Evolutionary conservation across 331 rosid species (phyloP), one percentile per base, ranked within the genome.

Genomic region (Pyrus hybrid): DNA sequence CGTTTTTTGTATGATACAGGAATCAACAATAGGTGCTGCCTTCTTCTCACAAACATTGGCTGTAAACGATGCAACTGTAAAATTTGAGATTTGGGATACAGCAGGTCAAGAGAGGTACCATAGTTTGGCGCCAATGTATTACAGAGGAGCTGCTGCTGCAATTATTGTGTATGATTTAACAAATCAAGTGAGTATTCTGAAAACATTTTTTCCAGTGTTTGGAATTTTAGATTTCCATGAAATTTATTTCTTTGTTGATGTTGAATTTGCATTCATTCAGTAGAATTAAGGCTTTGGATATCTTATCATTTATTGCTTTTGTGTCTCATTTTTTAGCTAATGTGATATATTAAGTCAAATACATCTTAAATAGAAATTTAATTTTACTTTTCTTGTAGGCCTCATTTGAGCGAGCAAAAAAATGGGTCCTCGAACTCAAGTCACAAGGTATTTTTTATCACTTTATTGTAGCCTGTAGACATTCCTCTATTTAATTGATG

Each of bases 81-180:
- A 95, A 79, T 95, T 95, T 78, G 99, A 95, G 87, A 95, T 95
- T 79, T 95, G 99, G 99, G 99, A 95, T 70, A 95, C 99, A 4
- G 99, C 99, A 1, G 99, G 99, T 75, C 99, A 95, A 77, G 99
- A 95, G 88, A 85, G 99, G 67, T 95, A 95, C 83, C 97, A 95
- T 80, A 95, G 99, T 81, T 81, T 95, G 93, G 99, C 99, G 74
- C 99, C 99, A 68, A 95, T 95, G 99, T 95, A 95, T 68, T 95
- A 95, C 73, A 87, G 99, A 87, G 99, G 99, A 16, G 98, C 99
- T 26, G 99, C 98, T 47, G 99, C 98, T 65, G 98, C 99, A 80
- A 89, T 95, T 76, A 95, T 95, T 54, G 98, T 92, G 89, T 95
- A 85, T 32, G 99, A 95, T 88, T 87, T 95, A 72, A 92, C 99